Evolutionary conservation across 1,139 yeast genomes (phyloP).

Genomic region (Zygoascus sp.): DNA sequence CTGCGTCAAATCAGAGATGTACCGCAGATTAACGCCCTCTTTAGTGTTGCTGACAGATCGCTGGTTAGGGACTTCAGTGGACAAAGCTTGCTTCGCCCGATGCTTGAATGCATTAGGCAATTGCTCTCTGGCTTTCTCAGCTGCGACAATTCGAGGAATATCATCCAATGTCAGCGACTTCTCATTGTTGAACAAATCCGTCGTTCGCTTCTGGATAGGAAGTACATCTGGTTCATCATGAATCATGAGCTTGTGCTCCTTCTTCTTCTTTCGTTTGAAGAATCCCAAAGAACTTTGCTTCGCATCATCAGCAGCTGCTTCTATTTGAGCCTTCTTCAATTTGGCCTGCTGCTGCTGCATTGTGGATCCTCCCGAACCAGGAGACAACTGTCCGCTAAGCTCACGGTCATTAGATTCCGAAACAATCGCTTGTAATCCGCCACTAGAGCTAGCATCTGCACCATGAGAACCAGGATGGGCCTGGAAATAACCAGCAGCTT

Average conservation of each 20-base stretch:
- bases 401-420: background rate
- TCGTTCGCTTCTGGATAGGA: constrained; percentile 42
- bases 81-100: constrained; percentile 38
- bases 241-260: constrained; percentile 24
- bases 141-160: constrained; percentile 93
- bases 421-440: constrained; percentile 1
- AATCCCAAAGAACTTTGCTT: background rate
- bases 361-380: background rate
- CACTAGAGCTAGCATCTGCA: constrained; percentile 2
- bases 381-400: background rate
- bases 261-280: constrained; percentile 14
- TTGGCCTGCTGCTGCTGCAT: constrained; percentile 12
- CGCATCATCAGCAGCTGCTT: constrained; percentile 5
- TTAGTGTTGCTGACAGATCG: constrained; percentile 21
- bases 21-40: constrained; percentile 28
- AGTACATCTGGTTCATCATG: constrained; percentile 40
- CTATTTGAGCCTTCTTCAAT: constrained; percentile 3
- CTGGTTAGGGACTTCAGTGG: constrained; percentile 23
- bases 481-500: constrained; percentile 14
- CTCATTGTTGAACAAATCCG: constrained; percentile 71
- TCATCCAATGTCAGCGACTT: constrained; percentile 89
- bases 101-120: constrained; percentile 82
- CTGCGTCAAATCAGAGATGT: constrained; percentile 67
- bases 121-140: constrained; percentile 92
- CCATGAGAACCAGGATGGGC: background rate